These are phyloP conservation scores for Triangularia setosa DNA, from an alignment of 2,329 filamentous ascomycete species.

Conservation along the genomic window DNA sequence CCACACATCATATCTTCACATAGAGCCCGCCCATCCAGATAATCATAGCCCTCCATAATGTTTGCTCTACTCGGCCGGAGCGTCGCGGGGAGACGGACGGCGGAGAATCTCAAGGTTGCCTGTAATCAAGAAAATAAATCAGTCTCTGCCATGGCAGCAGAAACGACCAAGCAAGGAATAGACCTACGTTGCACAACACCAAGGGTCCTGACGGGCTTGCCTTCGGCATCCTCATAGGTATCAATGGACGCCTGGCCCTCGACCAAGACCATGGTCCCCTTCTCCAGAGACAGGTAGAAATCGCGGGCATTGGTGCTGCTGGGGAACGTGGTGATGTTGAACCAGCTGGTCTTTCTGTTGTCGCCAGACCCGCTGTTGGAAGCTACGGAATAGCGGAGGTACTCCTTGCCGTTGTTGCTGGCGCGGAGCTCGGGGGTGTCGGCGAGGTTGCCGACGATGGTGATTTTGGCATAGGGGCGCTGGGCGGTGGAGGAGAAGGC, in stretches of 20 bases:
- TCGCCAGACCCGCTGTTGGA: constrained; percentile 63
- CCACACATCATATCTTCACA: neutral
- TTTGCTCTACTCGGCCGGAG: neutral
- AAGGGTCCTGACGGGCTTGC: constrained; percentile 60
- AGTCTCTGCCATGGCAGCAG: neutral
- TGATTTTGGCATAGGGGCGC: constrained; percentile 71
- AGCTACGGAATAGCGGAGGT: constrained; percentile 74
- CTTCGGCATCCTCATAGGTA: constrained; percentile 56
- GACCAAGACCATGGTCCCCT: constrained; percentile 78
- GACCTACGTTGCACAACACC: constrained; percentile 77
- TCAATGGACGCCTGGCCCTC: constrained; percentile 76
- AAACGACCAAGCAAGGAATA: neutral
- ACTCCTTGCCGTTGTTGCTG: constrained; percentile 66
- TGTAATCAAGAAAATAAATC: constrained; percentile 26
- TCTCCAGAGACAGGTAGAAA: constrained; percentile 67
- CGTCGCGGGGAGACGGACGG: constrained; percentile 12
- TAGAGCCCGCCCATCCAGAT: neutral
- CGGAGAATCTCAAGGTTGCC: constrained; percentile 47
- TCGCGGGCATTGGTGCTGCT: constrained; percentile 66
- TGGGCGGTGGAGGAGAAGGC: constrained; percentile 71
- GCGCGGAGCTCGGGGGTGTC: constrained; percentile 70
- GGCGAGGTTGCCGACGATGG: constrained; percentile 80
- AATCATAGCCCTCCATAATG: neutral
- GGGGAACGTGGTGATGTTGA: constrained; percentile 70
- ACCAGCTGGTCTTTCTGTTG: constrained; percentile 79